phyloP scores from a whole-genome alignment of 192 early-diverging fungal genomes.

The Coemansia sp. region DNA sequence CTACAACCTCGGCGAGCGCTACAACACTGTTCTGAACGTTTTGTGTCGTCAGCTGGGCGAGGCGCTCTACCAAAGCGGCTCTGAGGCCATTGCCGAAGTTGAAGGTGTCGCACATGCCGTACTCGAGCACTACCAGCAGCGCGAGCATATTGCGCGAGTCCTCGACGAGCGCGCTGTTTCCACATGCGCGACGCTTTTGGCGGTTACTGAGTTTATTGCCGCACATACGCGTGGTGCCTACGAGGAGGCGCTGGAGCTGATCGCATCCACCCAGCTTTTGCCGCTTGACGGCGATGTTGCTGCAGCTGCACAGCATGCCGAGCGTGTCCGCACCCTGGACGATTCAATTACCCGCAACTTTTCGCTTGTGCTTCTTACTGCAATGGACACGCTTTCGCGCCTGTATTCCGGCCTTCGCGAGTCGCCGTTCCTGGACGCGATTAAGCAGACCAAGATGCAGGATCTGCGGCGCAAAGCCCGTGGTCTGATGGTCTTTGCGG shows the following conservation, averaged over 20 bases:
- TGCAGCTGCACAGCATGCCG: constrained; percentile 62
- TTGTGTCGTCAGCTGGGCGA: constrained; percentile 74
- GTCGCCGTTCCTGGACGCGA: constrained; percentile 52
- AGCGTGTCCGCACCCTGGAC: constrained; percentile 67
- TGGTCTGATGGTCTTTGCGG: constrained; percentile 78
- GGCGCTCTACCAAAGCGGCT: constrained; percentile 25
- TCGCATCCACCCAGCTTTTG: constrained; percentile 65
- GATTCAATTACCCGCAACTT: constrained; percentile 74
- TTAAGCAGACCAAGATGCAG: constrained; percentile 55
- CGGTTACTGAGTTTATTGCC: constrained; percentile 64
- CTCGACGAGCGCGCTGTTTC: constrained; percentile 45
- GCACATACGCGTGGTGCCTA: constrained; percentile 59
- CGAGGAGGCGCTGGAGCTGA: constrained; percentile 64
- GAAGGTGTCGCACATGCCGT: constrained; percentile 57
- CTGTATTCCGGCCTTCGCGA: constrained; percentile 63
- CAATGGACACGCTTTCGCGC: constrained; percentile 69
- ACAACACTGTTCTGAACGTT: constrained; percentile 73
- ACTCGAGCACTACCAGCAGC: constrained; percentile 51
- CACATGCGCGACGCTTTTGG: constrained; percentile 63
- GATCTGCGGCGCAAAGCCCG: constrained; percentile 66
- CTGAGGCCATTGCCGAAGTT: constrained; percentile 8
- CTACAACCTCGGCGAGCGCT: constrained; percentile 75
- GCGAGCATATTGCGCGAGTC: constrained; percentile 52
- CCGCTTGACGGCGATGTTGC: constrained; percentile 63
- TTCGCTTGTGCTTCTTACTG: constrained; percentile 72